Percentiles rank a stretch among this genome's conserved stretches.
phyloP scores from a whole-genome alignment of 805 yeast genomes.

The Cyberlindnera bimundalis region DNA sequence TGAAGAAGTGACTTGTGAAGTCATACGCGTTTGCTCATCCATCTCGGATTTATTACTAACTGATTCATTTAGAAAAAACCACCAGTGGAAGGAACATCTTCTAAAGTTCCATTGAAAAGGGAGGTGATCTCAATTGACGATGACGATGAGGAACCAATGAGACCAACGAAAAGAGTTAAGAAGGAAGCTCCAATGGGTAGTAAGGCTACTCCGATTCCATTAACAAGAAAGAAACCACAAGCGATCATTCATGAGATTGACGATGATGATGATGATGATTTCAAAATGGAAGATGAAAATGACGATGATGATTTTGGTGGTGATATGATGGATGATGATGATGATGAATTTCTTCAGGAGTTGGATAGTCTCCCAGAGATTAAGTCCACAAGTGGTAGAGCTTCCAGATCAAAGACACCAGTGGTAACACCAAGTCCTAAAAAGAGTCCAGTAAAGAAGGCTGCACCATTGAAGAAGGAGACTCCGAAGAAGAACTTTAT shows the following conservation, averaged over 20 bases:
- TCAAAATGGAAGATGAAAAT: slow-evolving; percentile 8
- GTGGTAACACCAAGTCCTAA: slow-evolving; percentile 6
- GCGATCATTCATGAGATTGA: slow-evolving; percentile 19
- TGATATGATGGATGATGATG: slow-evolving; percentile 19
- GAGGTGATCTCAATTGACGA: slow-evolving; percentile 25
- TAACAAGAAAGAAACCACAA: slow-evolving; percentile 6
- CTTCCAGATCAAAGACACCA: slow-evolving; percentile 4
- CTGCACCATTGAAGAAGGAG: not conserved
- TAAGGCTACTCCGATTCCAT: slow-evolving; percentile 3
- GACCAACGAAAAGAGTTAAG: slow-evolving; percentile 9
- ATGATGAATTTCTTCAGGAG: slow-evolving; percentile 17
- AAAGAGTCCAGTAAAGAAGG: not conserved
- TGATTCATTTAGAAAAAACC: slow-evolving; percentile 4
- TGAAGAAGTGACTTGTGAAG: too few relatives aligned
- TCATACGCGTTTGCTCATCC: too few relatives aligned
- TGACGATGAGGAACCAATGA: slow-evolving; percentile 24
- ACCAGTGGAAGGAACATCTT: not conserved
- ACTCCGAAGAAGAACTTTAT: not conserved
- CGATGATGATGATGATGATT: slow-evolving; percentile 24
- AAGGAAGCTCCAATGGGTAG: slow-evolving; percentile 14
- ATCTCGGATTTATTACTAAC: too few relatives aligned
- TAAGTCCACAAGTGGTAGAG: slow-evolving; percentile 4
- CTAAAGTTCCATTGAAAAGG: slow-evolving; percentile 2
- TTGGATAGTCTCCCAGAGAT: slow-evolving; percentile 8
- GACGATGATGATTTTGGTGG: slow-evolving; percentile 14